These are phyloP conservation scores for Manihot esculenta DNA, from an alignment of 441 rosid species.

Conservation along the genomic window DNA sequence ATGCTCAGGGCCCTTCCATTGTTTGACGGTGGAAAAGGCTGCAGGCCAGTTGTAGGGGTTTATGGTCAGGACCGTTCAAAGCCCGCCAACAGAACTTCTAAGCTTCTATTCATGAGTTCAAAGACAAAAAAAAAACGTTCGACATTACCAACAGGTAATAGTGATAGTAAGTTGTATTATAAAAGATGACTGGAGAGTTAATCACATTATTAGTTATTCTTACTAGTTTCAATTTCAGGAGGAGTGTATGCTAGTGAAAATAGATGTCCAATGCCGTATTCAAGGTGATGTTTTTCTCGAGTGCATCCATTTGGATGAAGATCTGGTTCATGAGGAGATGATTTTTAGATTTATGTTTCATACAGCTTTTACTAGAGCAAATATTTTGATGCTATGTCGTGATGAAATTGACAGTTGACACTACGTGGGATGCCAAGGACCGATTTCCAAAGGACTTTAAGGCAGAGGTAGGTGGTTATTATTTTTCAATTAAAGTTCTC, in stretches of 20 bases:
- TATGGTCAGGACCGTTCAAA: slow-evolving; percentile 81
- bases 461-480: slow-evolving; percentile 71
- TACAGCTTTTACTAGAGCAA: slow-evolving; percentile 80
- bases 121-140: slow-evolving; percentile 60
- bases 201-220: slow-evolving; percentile 23
- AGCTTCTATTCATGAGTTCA: slow-evolving; percentile 70
- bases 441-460: slow-evolving; percentile 67
- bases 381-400: slow-evolving; percentile 57
- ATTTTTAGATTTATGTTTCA: slow-evolving; percentile 86
- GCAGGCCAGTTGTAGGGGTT: slow-evolving; percentile 75
- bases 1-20: slow-evolving; percentile 74
- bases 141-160: slow-evolving; percentile 62
- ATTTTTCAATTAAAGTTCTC: slow-evolving; percentile 25
- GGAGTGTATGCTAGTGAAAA: slow-evolving; percentile 68
- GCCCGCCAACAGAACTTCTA: slow-evolving; percentile 72
- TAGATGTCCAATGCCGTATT: slow-evolving; percentile 73
- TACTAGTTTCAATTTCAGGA: slow-evolving; percentile 52
- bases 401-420: slow-evolving; percentile 83
- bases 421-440: slow-evolving; percentile 80
- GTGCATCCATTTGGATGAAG: slow-evolving; percentile 79
- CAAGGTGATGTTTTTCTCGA: slow-evolving; percentile 95
- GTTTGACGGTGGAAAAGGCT: slow-evolving; percentile 70
- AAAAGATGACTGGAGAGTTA: slow-evolving; percentile 25
- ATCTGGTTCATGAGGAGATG: slow-evolving; percentile 64
- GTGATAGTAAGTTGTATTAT: slow-evolving; percentile 8